phyloP scores from a whole-genome alignment of 1,284 basidiomycete species.

The Meira miltonrushii region DNA sequence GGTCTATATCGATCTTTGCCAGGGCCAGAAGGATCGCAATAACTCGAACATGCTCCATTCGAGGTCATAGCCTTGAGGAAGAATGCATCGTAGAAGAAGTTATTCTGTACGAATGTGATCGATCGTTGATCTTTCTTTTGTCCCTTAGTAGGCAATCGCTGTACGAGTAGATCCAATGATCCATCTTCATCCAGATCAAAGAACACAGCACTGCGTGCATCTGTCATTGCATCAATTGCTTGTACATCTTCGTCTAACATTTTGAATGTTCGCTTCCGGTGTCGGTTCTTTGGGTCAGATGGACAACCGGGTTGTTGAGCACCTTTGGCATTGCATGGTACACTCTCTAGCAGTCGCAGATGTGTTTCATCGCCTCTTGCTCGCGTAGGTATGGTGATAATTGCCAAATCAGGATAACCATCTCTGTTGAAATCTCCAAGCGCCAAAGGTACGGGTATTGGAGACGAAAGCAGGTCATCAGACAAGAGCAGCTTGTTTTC shows the following conservation, averaged over 20 bases:
- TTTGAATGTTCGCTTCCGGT: slow-evolving; percentile 19
- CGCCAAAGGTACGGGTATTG: slow-evolving; percentile 71
- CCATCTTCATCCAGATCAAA: slow-evolving; percentile 96
- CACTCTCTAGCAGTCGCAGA: slow-evolving; percentile 68
- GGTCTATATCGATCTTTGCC: slow-evolving; percentile 65
- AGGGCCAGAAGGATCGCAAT: slow-evolving; percentile 54
- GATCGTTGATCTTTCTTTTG: slow-evolving; percentile 27
- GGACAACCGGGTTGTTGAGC: slow-evolving; percentile 18
- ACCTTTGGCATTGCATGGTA: slow-evolving; percentile 59
- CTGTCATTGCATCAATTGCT: slow-evolving; percentile 64
- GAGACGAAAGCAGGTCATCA: slow-evolving; percentile 55
- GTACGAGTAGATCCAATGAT: slow-evolving; percentile 84
- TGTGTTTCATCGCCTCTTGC: slow-evolving; percentile 54
- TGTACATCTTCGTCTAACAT: slow-evolving; percentile 58
- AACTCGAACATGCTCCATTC: slow-evolving; percentile 55
- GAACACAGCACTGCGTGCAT: slow-evolving; percentile 75
- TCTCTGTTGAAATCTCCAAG: slow-evolving; percentile 89
- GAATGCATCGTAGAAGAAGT: slow-evolving; percentile 97
- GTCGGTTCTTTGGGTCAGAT: slow-evolving; percentile 15
- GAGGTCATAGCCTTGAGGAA: slow-evolving; percentile 82
- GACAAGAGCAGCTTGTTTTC: slow-evolving; percentile 64
- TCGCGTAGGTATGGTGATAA: slow-evolving; percentile 61
- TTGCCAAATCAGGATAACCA: slow-evolving; percentile 79
- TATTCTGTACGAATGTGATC: slow-evolving; percentile 86
- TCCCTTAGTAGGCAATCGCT: slow-evolving; percentile 56